Evolutionary conservation across 2,329 filamentous ascomycete species (phyloP), one percentile per base, ranked within the genome.

Genomic region (Exophiala sp.): DNA sequence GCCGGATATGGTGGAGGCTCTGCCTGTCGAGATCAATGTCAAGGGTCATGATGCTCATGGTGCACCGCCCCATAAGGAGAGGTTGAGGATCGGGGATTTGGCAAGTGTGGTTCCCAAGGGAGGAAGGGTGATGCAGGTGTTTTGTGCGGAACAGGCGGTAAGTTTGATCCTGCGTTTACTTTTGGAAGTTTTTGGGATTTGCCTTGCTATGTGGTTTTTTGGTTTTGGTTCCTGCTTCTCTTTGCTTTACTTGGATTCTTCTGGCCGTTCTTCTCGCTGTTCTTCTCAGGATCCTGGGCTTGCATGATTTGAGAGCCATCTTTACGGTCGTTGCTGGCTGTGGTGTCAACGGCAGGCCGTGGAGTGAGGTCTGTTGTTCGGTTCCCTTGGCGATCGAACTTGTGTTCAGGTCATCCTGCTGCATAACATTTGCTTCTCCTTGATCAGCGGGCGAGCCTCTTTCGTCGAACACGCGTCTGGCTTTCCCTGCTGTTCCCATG

Each of bases 41-140:
- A 70, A 67, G 41, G 75, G 77, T 18, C 76, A 81, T 54, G 70
- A 74, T 54, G 72, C 74, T 39, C 53, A 56, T n/a, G 46, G 46
- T 9, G 52, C 45, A 8, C 29, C 39, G 11, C 27, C 50, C 16
- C 58, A 60, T 30, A 57, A 60, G 21, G 66, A 66, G 16, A 76
- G 67, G 1, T 72, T 78, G 42, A 73, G 69, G 55, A 60, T 87
- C 43, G 73, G 76, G 8, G 82, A 85, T 62, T 62, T 87, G 49
- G 83, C 82, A 2, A 82, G 85, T 62, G 79, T 86, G 13, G 71
- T 86, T 32, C 80, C 81, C 0, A 81, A 82, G 60, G 81, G 76
- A 21, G 74, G 82, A 9, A 67, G 82, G 48, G 73, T 73, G 58
- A 65, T 85, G 23, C 76, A 79, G 51, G 70, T 86, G n/a, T 64